These are phyloP conservation scores for Plasmodium vinckei DNA, from an alignment of 169 alveolate genomes.

Conservation along the genomic window DNA sequence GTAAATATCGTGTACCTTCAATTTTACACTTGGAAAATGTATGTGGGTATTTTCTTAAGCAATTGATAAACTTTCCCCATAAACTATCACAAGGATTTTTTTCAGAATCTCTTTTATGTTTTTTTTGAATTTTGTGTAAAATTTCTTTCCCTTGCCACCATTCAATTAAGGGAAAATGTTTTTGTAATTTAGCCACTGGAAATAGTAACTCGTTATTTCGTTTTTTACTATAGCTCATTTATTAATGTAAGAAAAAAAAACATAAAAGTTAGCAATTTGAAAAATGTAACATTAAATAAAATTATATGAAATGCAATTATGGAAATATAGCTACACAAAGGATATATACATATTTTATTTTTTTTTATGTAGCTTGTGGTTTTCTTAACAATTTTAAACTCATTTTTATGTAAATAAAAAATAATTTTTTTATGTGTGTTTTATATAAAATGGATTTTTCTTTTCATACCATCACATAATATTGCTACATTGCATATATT, in stretches of 20 bases:
- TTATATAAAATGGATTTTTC: too few relatives aligned
- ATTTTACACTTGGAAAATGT: constrained; percentile 70
- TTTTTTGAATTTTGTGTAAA: constrained; percentile 71
- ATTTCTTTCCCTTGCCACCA: constrained; percentile 78
- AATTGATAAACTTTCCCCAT: constrained; percentile 75
- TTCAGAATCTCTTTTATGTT: constrained; percentile 49
- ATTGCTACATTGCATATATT: too few relatives aligned
- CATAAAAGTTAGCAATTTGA: not conserved
- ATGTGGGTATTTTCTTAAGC: constrained; percentile 73
- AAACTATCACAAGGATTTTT: constrained; percentile 74
- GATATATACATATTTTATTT: too few relatives aligned
- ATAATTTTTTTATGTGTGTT: too few relatives aligned
- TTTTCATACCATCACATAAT: too few relatives aligned
- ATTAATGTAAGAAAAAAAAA: constrained; percentile 5
- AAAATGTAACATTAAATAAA: not conserved
- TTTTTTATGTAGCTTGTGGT: too few relatives aligned
- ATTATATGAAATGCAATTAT: not conserved
- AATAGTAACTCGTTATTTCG: constrained; percentile 60
- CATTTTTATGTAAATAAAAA: too few relatives aligned
- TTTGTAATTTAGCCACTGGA: constrained; percentile 69
- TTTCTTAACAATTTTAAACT: too few relatives aligned
- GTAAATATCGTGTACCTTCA: constrained; percentile 59
- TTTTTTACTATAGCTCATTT: constrained; percentile 70
- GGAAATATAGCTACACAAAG: not conserved
- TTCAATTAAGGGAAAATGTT: constrained; percentile 66